Evolutionary conservation across 768 basidiomycete species (phyloP), one percentile per base, ranked within the genome.

Genomic region (Kwoniella bestiolae): DNA sequence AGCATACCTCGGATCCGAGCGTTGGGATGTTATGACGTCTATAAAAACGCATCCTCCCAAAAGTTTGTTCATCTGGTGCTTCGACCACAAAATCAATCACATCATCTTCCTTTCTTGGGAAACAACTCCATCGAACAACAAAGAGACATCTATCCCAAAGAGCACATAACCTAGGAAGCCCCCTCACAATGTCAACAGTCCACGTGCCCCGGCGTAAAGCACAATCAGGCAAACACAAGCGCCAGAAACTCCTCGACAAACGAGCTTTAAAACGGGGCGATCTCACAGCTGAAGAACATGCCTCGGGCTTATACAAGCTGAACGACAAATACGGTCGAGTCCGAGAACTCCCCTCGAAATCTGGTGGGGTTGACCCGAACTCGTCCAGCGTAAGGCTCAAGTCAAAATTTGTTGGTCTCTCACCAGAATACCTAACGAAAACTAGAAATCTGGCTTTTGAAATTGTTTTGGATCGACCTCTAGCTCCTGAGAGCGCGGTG

Each of bases 221-320:
- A 3, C 60, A 65, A 32, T 79, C 78, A 11, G 68, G 53, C 38
- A 78, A 79, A 65, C 66, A 73, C 44, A 71, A 73, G 57, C 68
- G 72, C 31, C 87, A 86, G 1, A 86, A 90, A 63, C 84, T 88
- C 7, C 87, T 91, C 77, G 85, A 88, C 53, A 91, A 91, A 73
- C 89, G 92, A 25, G 92, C 93, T 3, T 81, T 90, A 32, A 94
- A 94, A 79, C 88, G 92, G 32, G 92, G 91, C 21, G 74, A 78
- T 4, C 23, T 65, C 26, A 47, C 63, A 21, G 31, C 18, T 5
- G 65, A 63, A 25, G 58, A 68, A 9, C 49, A 65, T 28, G 38
- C 49, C 3, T 23, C n/a, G 6, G 32, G 49, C 9, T 29, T 61
- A 35, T 23, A 61, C 18, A 8, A 49, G n/a, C 34, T 61, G 3